Evolutionary conservation across 257 asterid genomes (phyloP).

Genomic region (Schizonepeta tenuifolia): DNA sequence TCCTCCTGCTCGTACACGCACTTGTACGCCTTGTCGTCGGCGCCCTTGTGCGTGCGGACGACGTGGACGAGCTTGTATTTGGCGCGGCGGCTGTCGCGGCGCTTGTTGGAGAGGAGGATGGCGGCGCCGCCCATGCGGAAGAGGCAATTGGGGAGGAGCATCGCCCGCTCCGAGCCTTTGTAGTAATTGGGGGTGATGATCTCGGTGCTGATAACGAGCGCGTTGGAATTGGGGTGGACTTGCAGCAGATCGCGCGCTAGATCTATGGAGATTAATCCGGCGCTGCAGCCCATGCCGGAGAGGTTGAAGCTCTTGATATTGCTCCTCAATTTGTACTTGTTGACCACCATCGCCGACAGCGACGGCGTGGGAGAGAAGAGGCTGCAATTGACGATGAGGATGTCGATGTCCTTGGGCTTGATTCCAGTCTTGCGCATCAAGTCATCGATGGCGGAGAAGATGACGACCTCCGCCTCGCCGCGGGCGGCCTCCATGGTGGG

Average conservation of each 20-base stretch:
- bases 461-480: constrained; percentile 67
- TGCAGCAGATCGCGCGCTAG: constrained; percentile 79
- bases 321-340: constrained; percentile 73
- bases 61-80: constrained; percentile 74
- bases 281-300: constrained; percentile 94
- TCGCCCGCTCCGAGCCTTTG: constrained; percentile 83
- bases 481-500: constrained; percentile 85
- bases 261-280: constrained; percentile 79
- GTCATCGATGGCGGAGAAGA: constrained; percentile 68
- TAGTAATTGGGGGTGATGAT: constrained; percentile 85
- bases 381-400: constrained; percentile 79
- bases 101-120: constrained; percentile 70
- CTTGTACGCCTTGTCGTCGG: constrained; percentile 75
- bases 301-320: constrained; percentile 70
- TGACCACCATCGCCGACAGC: constrained; percentile 79
- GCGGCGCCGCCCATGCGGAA: constrained; percentile 92
- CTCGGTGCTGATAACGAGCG: constrained; percentile 73
- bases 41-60: constrained; percentile 87
- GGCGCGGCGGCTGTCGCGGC: constrained; percentile 55
- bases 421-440: constrained; percentile 61
- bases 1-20: constrained; percentile 89
- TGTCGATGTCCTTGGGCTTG: constrained; percentile 72
- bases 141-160: constrained; percentile 85
- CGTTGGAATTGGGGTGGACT: constrained; percentile 63
- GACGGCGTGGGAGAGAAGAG: constrained; percentile 88